These are phyloP conservation scores for Trichoderma orchidacearum DNA, from an alignment of 495 filamentous ascomycete species.

Conservation along the genomic window DNA sequence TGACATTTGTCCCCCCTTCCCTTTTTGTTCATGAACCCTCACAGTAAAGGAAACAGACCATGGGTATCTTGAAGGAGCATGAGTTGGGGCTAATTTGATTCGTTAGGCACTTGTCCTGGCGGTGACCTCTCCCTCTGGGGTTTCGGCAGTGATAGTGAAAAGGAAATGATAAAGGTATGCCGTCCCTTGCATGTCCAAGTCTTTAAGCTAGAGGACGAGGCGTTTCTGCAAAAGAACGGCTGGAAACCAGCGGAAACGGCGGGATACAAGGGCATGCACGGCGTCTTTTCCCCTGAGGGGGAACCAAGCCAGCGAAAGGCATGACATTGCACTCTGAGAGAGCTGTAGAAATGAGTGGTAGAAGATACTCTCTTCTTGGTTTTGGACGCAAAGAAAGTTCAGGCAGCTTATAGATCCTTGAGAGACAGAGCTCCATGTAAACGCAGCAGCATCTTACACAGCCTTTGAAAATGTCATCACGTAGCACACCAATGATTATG, in stretches of 20 bases:
- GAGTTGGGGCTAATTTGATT: background rate
- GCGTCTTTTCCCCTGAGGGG: slow-evolving; percentile 23
- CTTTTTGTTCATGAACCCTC: no score
- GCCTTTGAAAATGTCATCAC: no score
- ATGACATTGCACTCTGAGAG: no score
- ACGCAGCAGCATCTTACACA: no score
- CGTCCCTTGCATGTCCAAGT: slow-evolving; percentile 61
- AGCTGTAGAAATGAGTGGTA: no score
- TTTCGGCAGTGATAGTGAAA: slow-evolving; percentile 50
- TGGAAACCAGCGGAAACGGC: slow-evolving; percentile 48
- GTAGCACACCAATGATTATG: background rate
- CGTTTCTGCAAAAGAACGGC: slow-evolving; percentile 30
- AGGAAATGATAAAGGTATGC: slow-evolving; percentile 57
- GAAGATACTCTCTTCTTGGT: no score
- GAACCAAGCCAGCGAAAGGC: background rate
- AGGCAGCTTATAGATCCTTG: no score
- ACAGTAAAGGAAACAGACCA: no score
- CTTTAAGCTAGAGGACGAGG: slow-evolving; percentile 41
- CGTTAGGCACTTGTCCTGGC: slow-evolving; percentile 30
- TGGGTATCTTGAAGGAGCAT: no score
- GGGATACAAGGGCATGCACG: slow-evolving; percentile 53
- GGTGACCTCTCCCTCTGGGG: slow-evolving; percentile 65
- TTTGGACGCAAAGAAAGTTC: no score
- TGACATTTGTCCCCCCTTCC: slow-evolving; percentile 29
- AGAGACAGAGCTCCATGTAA: no score